Conservation (phyloP, 202 grass and related monocot species). For the Panicum hallii region DNA sequence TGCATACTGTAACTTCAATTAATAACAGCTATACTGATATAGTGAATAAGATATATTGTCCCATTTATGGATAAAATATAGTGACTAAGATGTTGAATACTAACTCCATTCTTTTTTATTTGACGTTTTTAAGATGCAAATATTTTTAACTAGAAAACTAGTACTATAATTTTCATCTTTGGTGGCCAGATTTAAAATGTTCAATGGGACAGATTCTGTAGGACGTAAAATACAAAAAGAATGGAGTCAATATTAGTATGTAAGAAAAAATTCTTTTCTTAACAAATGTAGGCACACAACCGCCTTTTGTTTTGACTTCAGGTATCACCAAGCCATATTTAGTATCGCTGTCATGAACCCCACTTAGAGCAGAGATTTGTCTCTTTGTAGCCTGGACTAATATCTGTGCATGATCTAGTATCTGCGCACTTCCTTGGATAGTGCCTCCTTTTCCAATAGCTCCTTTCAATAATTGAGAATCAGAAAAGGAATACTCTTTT, state of each 20-base stretch:
- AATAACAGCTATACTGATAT: background rate
- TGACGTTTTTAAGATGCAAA: background rate
- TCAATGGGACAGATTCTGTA: background rate
- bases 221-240: background rate
- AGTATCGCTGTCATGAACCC: background rate
- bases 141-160: background rate
- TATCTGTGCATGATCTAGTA: constrained; percentile 23
- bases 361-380: constrained; percentile 12
- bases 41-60: background rate
- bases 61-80: constrained; percentile 35
- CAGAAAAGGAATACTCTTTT: background rate
- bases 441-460: background rate
- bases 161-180: background rate
- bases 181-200: background rate
- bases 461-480: constrained; percentile 14
- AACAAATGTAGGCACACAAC: background rate
- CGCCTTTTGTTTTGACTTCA: constrained; percentile 14
- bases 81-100: background rate
- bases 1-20: constrained; percentile 20
- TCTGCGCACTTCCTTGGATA: background rate
- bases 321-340: constrained; percentile 20
- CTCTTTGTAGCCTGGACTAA: constrained; percentile 23
- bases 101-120: background rate
- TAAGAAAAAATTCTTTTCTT: background rate
- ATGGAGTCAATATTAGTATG: background rate